These are phyloP conservation scores for Cinnamomum micranthum DNA, from an alignment of 164 flowering plant genomes.

Conservation along the genomic window DNA sequence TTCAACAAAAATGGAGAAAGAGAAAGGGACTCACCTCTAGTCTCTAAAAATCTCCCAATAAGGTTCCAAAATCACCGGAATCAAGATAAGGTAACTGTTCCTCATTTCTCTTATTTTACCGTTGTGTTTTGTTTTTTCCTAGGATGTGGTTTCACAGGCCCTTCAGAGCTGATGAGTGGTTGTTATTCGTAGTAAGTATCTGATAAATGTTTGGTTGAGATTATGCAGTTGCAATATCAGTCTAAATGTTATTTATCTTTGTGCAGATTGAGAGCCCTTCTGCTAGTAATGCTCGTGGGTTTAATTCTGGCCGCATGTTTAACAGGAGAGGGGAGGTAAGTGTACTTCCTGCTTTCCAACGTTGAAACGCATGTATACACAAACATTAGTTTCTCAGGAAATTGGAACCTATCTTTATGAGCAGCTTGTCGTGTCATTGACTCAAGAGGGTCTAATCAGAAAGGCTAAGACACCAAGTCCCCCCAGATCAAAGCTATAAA, in stretches of 20 bases:
- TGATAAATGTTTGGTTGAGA: neutral
- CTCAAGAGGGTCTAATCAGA: slow-evolving; percentile 81
- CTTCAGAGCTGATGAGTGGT: slow-evolving; percentile 91
- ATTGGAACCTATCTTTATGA: slow-evolving; percentile 1
- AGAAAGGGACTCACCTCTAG: too few relatives aligned
- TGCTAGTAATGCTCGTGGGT: slow-evolving; percentile 47
- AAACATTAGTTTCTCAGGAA: neutral
- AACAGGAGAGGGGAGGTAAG: slow-evolving; percentile 82
- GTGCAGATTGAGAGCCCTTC: slow-evolving; percentile 50
- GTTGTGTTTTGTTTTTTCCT: slow-evolving; percentile 7
- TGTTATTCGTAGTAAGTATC: slow-evolving; percentile 63
- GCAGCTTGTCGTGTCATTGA: slow-evolving; percentile 74
- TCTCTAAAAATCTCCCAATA: neutral
- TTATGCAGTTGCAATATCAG: neutral
- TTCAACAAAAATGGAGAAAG: too few relatives aligned
- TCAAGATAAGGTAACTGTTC: neutral
- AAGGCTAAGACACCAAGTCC: slow-evolving; percentile 29
- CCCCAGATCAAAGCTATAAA: slow-evolving; percentile 43
- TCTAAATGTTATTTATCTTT: slow-evolving; percentile 6
- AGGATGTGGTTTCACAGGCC: slow-evolving; percentile 98
- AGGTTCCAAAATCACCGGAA: neutral
- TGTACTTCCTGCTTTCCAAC: neutral
- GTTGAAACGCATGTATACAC: neutral
- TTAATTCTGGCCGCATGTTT: slow-evolving; percentile 66
- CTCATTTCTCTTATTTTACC: neutral